Base-by-base conservation (phyloP, 192 early-diverging fungal genomes). In the Haplosporangium gracile region DNA sequence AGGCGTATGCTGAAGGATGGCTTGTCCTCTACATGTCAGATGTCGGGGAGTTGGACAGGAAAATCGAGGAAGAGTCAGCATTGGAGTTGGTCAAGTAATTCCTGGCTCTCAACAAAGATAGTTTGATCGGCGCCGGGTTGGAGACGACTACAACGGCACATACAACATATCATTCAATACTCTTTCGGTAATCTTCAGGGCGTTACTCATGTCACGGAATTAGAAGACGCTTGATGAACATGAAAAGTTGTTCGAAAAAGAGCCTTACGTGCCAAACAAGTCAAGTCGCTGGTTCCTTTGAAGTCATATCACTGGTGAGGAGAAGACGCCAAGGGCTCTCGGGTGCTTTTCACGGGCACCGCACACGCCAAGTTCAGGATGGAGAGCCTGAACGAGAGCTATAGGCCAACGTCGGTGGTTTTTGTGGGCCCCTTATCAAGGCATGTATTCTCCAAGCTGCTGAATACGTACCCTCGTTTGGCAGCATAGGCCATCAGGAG, bases 101-200 rank as follows among this genome's bases (percentile, higher is more conserved):
- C 7, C 47, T 85, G 72, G 72, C 83, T 15, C 57, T 85, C 10
- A 85, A 85, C 69, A 81, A 81, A 45, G 79, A 88, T 55, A 88
- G 82, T 88, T 70, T 87, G 70, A 82, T 80, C 42, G 74, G 26
- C 18, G 34, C 53, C 36, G 75, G 78, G 39, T 43, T 87, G 18
- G 29, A 73, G 69, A 34, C 26, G 77, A 65, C 57, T 69, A 13
- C 60, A 53, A 43, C 51, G 43, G 29, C 43, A 32, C 1, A 29
- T 6, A 38, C 74, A 18, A 34, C 29, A 2, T 45, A 26, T 60
- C 63, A 10, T 39, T 0, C 47, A 51, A 74, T 36, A 22, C 49
- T 26, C 26, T 70, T 11, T 73, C 68, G 15, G 69, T 34, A 63
- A 63, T 38, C 26, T 76, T 87, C 26, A 8, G 53, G 1, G 0